Evolutionary conservation across 306 rosid genomes (phyloP).

Genomic region (Delonix regia): DNA sequence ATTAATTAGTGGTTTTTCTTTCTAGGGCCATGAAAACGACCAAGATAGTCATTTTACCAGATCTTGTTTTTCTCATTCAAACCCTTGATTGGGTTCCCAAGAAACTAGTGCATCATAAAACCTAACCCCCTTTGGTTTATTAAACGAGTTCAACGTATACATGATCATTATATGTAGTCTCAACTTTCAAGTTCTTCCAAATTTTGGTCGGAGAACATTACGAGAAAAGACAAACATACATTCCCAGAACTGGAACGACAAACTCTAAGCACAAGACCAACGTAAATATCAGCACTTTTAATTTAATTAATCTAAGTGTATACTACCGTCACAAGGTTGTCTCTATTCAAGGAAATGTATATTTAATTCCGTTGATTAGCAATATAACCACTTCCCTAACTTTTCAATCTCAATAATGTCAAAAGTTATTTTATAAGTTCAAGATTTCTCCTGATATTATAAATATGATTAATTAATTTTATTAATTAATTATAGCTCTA

Average conservation of each 20-base stretch:
- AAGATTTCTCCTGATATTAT: background rate
- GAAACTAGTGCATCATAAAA: constrained; percentile 1
- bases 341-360: background rate
- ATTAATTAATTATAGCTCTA: background rate
- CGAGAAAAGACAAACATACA: constrained; percentile 31
- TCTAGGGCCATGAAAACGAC: background rate
- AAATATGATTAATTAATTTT: background rate
- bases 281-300: constrained; percentile 21
- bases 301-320: background rate
- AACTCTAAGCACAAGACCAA: constrained; percentile 45
- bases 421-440: background rate
- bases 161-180: background rate
- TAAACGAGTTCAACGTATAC: constrained; percentile 22
- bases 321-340: constrained; percentile 1
- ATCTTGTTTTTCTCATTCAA: constrained; percentile 34
- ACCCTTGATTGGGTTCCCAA: constrained; percentile 15
- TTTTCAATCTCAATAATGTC: constrained; percentile 27
- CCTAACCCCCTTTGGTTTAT: constrained; percentile 25
- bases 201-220: constrained; percentile 29
- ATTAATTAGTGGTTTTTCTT: background rate
- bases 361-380: constrained; percentile 1
- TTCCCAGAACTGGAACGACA: constrained; percentile 26
- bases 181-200: constrained; percentile 27
- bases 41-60: constrained; percentile 12
- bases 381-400: background rate